These are phyloP conservation scores for Arthrobotrys musiformis DNA, from an alignment of 2,329 filamentous ascomycete species.

Conservation along the genomic window DNA sequence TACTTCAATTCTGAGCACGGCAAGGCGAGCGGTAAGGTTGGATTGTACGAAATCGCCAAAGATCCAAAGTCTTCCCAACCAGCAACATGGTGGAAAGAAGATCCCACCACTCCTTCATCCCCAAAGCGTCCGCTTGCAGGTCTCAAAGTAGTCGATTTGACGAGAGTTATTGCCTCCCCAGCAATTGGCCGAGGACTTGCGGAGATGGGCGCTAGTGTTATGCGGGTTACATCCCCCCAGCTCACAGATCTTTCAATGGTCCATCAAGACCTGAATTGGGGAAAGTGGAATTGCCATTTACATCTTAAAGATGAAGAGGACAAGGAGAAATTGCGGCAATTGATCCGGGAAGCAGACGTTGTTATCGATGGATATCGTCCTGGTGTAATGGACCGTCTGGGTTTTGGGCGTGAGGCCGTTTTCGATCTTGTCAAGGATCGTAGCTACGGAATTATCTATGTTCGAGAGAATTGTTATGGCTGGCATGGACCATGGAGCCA, in stretches of 20 bases:
- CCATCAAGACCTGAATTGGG: conserved; percentile 66
- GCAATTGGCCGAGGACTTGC: conserved; percentile 64
- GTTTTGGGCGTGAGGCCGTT: conserved; percentile 64
- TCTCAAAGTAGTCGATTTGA: conserved; percentile 66
- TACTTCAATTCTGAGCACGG: conserved; percentile 63
- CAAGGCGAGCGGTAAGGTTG: conserved; percentile 63
- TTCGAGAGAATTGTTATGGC: conserved; percentile 69
- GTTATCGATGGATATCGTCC: conserved; percentile 68
- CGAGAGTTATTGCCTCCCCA: conserved; percentile 67
- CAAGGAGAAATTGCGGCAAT: conserved; percentile 62
- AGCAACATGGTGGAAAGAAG: conserved; percentile 63
- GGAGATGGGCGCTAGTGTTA: conserved; percentile 66
- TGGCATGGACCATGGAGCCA: conserved; percentile 66
- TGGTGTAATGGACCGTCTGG: conserved; percentile 65
- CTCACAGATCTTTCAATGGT: conserved; percentile 64
- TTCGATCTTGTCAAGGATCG: conserved; percentile 64
- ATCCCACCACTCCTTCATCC: conserved; percentile 59
- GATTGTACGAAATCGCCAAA: conserved; percentile 63
- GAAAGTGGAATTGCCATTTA: conserved; percentile 66
- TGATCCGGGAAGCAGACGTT: conserved; percentile 67
- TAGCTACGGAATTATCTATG: conserved; percentile 65
- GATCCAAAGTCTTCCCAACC: conserved; percentile 60
- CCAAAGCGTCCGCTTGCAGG: conserved; percentile 64
- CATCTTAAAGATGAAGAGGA: conserved; percentile 64
- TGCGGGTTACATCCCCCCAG: conserved; percentile 64